Evolutionary conservation across 257 asterid genomes (phyloP).

Genomic region (Scutellaria minor): DNA sequence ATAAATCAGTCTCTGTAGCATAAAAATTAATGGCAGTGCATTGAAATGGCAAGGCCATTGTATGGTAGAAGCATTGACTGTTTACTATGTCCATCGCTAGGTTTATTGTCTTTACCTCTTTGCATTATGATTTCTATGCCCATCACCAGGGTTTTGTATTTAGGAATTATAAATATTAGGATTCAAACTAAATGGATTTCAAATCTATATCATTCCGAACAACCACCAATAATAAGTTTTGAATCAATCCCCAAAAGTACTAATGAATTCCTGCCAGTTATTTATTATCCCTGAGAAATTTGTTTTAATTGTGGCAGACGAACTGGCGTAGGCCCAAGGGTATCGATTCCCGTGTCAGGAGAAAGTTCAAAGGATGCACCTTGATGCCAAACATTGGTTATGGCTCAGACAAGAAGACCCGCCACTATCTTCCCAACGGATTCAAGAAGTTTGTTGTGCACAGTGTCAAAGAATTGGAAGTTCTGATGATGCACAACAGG

Average conservation of each 20-base stretch:
- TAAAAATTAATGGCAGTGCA: neutral
- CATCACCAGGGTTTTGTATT: no score
- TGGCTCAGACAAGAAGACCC: slow-evolving; percentile 57
- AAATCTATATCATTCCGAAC: no score
- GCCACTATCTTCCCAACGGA: slow-evolving; percentile 57
- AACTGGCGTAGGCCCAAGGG: slow-evolving; percentile 64
- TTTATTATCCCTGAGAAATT: neutral
- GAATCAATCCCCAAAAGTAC: no score
- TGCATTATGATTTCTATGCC: no score
- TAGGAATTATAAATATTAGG: no score
- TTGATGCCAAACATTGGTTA: slow-evolving; percentile 60
- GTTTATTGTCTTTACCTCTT: neutral
- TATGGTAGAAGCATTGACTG: neutral
- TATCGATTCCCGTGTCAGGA: slow-evolving; percentile 58
- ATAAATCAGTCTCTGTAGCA: no score
- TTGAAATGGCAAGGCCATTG: neutral
- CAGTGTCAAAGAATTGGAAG: slow-evolving; percentile 51
- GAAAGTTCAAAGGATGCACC: slow-evolving; percentile 55
- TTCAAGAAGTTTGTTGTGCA: slow-evolving; percentile 57
- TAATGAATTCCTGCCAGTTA: neutral
- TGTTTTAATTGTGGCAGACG: slow-evolving; percentile 25
- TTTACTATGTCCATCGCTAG: neutral
- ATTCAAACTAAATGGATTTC: no score
- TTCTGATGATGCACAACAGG: slow-evolving; percentile 58
- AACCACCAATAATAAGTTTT: no score